Base-by-base conservation (phyloP, 306 rosid genomes). In the Morella rubra region DNA sequence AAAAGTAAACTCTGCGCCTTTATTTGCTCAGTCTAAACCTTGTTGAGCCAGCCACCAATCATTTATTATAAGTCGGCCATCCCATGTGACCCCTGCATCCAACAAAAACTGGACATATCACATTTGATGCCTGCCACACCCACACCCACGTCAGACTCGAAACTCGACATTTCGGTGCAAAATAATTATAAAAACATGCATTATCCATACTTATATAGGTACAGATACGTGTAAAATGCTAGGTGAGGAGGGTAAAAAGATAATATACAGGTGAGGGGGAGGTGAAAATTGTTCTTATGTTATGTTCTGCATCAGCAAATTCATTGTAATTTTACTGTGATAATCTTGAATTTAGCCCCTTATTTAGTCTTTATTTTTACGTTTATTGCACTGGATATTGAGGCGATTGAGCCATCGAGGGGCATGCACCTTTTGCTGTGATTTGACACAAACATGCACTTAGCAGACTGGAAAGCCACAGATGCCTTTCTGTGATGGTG, bases 41-140 rank as follows among this genome's bases (percentile, higher is more conserved):
- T 22, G 22, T 69, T 45, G 51, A 42, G 75, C 32, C 77, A 15
- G 46, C 37, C 7, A 19, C 18, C 56, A 8, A 47, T 4, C 6
- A 75, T 79, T 83, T 73, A 83, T 79, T 83, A 82, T 14, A 53
- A 71, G 78, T 75, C 65, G 75, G 78, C 75, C 71, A 71, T 54
- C 74, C 71, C 86, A 83, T 79, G 83, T 83, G 83, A 83, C 55
- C 70, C 58, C 64, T 32, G 64, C 72, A 46, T 55, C 86, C 72
- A 75, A 61, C 78, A 74, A 9, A 74, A 15, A 47, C 70, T 27
- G 54, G 41, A 79, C 80, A 22, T 24, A 44, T 64, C 75, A 51
- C 69, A 40, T 40, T 40, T 37, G 69, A 65, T 62, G 80, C 71
- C 47, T 58, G 15, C 70, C 50, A 45, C 9, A 20, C 78, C 78